Conservation (phyloP, 2,329 filamentous ascomycete genomes). For the Pseudogymnoascus sp. region DNA sequence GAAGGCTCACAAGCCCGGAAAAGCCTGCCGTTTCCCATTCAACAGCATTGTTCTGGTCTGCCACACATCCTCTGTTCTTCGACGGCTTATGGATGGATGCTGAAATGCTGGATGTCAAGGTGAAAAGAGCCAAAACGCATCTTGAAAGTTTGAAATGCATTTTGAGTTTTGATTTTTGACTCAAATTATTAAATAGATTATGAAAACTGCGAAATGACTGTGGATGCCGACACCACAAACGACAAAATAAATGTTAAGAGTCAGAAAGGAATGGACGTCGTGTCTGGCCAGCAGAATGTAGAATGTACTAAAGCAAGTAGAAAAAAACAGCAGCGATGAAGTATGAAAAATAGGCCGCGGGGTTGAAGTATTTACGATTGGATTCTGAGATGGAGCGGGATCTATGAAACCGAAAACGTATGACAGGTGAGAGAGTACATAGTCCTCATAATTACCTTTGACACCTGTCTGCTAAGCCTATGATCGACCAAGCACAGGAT, state of each 20-base stretch:
- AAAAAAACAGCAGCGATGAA: not conserved
- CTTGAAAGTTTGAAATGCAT: not conserved
- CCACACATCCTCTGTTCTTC: not conserved
- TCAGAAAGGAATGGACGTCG: slow-evolving; percentile 1
- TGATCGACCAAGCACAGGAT: not conserved
- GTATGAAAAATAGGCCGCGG: not conserved
- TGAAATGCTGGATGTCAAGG: not conserved
- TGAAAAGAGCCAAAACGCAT: not conserved
- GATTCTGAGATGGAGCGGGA: not conserved
- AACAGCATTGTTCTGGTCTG: not conserved
- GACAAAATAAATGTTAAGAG: not conserved
- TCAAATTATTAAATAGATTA: not conserved
- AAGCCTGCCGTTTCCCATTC: not conserved
- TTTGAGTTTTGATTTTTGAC: not conserved
- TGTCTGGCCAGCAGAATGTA: not conserved
- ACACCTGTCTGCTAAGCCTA: not conserved
- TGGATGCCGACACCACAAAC: not conserved
- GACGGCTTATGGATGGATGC: not conserved
- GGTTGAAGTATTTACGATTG: slow-evolving; percentile 2
- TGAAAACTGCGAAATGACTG: not conserved
- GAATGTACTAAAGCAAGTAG: not conserved
- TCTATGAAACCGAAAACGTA: slow-evolving; percentile 1
- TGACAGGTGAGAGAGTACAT: not conserved
- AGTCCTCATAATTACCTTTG: slow-evolving; percentile 7
- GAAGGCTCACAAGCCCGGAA: not conserved